Base-by-base conservation (phyloP, 108 stramenopile genomes). In the Skeletonema potamos region DNA sequence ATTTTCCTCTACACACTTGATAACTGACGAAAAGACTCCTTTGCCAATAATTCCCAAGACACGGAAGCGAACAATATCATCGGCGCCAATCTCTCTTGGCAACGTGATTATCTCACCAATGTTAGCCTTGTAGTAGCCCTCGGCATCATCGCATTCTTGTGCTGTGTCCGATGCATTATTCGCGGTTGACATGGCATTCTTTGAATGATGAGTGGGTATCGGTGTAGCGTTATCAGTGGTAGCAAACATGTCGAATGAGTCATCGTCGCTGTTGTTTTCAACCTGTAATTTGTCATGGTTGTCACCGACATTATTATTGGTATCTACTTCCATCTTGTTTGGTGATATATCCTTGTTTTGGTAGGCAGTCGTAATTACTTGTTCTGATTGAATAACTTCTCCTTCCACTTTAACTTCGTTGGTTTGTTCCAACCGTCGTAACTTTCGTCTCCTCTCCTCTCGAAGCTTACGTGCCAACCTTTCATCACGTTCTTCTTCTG, bases 91-190 rank as follows among this genome's bases (percentile, higher is more conserved):
- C 63, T 46, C 73, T 46, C 34, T 82, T 36, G 82, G 72, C 36
- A 85, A 57, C 17, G 72, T 67, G 3, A 94, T 86, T 15, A 81
- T 66, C 77, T 95, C 93, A 54, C 95, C 96, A 64, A 97, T 96
- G 27, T 76, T 71, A 7, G 96, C 92, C 68, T 87, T 94, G 84
- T 98, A 99, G 76, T 99, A 99, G n/a, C 98, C 98, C 74, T 99
- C 98, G 15, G 68, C 76, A 70, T 99, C 98, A 63, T 97, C 96
- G 83, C 93, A 98, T 72, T 98, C 89, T 24, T 75, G 76, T 20
- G 72, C 62, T 32, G 57, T 63, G 57, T 11, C 65, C 61, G 51
- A 57, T 43, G 34, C 26, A 12, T 64, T 46, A 26, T 26, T 36
- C 37, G 39, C 64, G 18, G 64, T 58, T 7, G 66, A 55, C 12